Evolutionary conservation across 805 yeast genomes (phyloP), one percentile per base, ranked within the genome.

Genomic region (Lipomyces orientalis): DNA sequence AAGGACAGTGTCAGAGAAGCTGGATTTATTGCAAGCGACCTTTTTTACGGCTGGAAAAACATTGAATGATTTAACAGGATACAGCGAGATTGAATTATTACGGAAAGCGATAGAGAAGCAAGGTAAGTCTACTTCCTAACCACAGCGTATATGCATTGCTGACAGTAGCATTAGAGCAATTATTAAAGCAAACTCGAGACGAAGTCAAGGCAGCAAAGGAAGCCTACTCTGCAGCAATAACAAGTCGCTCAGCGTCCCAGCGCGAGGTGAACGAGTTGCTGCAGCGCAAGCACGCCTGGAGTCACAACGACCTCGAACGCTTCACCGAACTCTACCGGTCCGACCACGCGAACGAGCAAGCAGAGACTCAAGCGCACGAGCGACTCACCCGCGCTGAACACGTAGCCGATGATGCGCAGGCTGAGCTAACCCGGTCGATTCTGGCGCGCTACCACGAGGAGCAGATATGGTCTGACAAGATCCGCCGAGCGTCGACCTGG

Each of bases 381-480:
- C 73, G 75, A 10, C 80, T 93, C 54, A 83, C 82, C 29, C 78
- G 80, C 33, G 81, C 87, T 0, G 98, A 93, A 72, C 76, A 75
- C 1, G 76, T 78, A 58, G 90, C 89, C 54, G 97, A 93, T 64
- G 87, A 87, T 9, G 78, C 88, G 22, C 94, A 90, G 72, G 84
- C 87, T 64, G 85, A 84, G 65, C 79, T 93, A 58, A 88, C 92
- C 19, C 88, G 88, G 65, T 88, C 91, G 67, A 95, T 95, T 19
- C 81, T 94, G 75, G 88, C 93, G 1, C 82, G 98, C 73, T 95
- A 95, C 75, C 97, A 94, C 70, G 98, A 95, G 77, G 99, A 95
- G 75, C 98, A 95, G 78, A 87, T 95, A 7, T 95, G 99, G 98
- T 91, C 97, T 1, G 99, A 95, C 79, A 93, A 93, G 78, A 95